These are phyloP conservation scores for Talaromyces sp. DNA, from an alignment of 2,329 filamentous ascomycete species.

Conservation along the genomic window DNA sequence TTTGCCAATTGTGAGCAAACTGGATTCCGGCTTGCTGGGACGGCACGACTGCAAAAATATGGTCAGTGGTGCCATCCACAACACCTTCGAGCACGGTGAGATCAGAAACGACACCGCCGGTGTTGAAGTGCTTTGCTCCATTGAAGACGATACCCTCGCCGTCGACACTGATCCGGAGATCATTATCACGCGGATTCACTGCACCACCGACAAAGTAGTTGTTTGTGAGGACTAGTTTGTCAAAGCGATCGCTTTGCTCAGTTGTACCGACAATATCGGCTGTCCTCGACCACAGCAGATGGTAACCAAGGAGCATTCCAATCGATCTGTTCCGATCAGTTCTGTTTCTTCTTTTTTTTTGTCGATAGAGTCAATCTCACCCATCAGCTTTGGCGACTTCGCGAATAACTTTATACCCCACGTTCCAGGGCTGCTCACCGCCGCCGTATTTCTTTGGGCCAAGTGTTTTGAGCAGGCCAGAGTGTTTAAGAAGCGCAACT, in stretches of 20 bases:
- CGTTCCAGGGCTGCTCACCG: conserved; percentile 50
- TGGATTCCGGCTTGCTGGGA: conserved; percentile 56
- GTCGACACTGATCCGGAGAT: conserved; percentile 53
- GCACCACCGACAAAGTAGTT: conserved; percentile 65
- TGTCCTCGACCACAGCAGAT: conserved; percentile 60
- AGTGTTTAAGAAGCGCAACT: conserved; percentile 48
- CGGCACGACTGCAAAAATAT: conserved; percentile 59
- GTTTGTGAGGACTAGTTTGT: conserved; percentile 56
- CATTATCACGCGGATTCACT: conserved; percentile 62
- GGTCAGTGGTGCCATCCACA: conserved; percentile 53
- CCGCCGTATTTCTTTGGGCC: conserved; percentile 50
- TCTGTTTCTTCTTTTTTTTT: neutral
- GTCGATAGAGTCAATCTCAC: conserved; percentile 22
- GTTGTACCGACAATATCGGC: conserved; percentile 57
- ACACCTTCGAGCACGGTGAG: conserved; percentile 63
- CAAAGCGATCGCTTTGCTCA: conserved; percentile 55
- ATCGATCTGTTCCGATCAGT: conserved; percentile 41
- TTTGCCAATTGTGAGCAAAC: conserved; percentile 58
- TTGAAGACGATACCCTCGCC: conserved; percentile 56
- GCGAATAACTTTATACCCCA: conserved; percentile 56
- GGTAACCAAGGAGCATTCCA: conserved; percentile 63
- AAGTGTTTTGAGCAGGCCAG: conserved; percentile 48
- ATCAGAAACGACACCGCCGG: conserved; percentile 62
- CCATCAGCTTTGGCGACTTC: conserved; percentile 63
- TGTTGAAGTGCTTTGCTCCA: conserved; percentile 64